These are phyloP conservation scores for Sarocladium strictum DNA, from an alignment of 2,329 filamentous ascomycete species.

Conservation along the genomic window DNA sequence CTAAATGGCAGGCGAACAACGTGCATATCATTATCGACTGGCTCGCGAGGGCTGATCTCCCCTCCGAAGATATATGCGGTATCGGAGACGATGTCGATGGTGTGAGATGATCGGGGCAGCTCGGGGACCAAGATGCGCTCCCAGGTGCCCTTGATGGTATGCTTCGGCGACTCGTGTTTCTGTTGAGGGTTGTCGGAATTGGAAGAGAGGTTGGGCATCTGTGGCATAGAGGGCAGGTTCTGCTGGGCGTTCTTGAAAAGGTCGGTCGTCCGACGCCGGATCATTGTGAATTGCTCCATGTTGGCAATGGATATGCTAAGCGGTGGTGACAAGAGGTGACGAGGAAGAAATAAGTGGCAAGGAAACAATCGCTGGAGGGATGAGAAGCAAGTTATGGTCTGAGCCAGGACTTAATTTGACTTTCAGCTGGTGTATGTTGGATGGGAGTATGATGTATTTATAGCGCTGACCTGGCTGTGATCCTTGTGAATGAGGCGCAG, in stretches of 20 bases:
- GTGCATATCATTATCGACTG: conserved; percentile 69
- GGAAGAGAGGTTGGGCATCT: conserved; percentile 27
- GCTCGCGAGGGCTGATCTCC: conserved; percentile 59
- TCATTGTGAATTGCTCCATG: conserved; percentile 45
- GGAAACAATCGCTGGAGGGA: neutral
- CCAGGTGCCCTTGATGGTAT: conserved; percentile 51
- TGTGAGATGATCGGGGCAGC: conserved; percentile 69
- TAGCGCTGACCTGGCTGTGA: conserved; percentile 5
- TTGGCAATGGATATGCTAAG: neutral
- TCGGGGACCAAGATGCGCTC: conserved; percentile 48
- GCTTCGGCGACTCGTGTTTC: conserved; percentile 11
- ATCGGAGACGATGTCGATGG: conserved; percentile 52
- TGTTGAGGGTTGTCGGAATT: neutral
- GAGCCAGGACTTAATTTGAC: neutral
- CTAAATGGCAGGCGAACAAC: conserved; percentile 55
- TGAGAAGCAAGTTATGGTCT: conserved; percentile 1
- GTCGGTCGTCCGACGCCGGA: conserved; percentile 51
- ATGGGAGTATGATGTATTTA: neutral
- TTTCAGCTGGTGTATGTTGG: neutral
- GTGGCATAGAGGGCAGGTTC: conserved; percentile 34
- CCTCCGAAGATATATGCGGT: conserved; percentile 70
- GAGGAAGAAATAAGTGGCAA: neutral
- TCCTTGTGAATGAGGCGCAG: conserved; percentile 3
- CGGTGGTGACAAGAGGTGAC: too few relatives aligned
- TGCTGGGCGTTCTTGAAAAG: conserved; percentile 44